phyloP scores from a whole-genome alignment of 2,329 filamentous ascomycete genomes.

The Dothideomycetes sp. region DNA sequence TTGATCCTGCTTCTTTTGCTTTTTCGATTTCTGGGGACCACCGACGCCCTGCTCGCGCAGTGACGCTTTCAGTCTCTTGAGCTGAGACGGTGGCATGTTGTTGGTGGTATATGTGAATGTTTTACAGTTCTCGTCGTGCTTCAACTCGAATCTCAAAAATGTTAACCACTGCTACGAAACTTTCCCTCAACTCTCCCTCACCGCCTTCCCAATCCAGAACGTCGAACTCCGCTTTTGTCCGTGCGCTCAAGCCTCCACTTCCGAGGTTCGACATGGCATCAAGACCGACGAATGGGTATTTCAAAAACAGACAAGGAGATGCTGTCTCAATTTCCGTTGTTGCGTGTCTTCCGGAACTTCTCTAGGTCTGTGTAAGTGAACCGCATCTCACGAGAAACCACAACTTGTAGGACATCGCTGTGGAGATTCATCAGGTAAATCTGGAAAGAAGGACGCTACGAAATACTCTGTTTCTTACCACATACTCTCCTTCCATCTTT shows the following conservation, averaged over 20 bases:
- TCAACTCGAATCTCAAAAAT: background rate
- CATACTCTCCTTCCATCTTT: background rate
- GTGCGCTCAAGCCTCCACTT: no score
- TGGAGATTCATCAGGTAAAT: no score
- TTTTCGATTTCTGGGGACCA: constrained; percentile 89
- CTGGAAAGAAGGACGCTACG: background rate
- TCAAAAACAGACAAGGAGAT: no score
- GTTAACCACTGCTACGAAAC: background rate
- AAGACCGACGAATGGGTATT: no score
- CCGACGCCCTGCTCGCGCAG: constrained; percentile 82
- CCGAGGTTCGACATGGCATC: no score
- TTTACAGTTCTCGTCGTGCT: constrained; percentile 2
- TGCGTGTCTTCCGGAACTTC: no score
- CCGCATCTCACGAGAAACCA: no score
- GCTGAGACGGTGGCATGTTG: constrained; percentile 84
- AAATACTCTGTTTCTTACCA: background rate
- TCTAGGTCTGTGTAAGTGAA: no score
- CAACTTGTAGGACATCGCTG: no score
- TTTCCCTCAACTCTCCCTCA: constrained; percentile 4
- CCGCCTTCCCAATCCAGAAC: no score
- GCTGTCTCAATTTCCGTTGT: no score
- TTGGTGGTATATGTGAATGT: constrained; percentile 7
- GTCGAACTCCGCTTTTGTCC: no score
- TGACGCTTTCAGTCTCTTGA: constrained; percentile 90
- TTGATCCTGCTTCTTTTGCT: constrained; percentile 72